Evolutionary conservation across 305 asterid species (phyloP), one percentile per base, ranked within the genome.

Genomic region (Striga hermonthica): DNA sequence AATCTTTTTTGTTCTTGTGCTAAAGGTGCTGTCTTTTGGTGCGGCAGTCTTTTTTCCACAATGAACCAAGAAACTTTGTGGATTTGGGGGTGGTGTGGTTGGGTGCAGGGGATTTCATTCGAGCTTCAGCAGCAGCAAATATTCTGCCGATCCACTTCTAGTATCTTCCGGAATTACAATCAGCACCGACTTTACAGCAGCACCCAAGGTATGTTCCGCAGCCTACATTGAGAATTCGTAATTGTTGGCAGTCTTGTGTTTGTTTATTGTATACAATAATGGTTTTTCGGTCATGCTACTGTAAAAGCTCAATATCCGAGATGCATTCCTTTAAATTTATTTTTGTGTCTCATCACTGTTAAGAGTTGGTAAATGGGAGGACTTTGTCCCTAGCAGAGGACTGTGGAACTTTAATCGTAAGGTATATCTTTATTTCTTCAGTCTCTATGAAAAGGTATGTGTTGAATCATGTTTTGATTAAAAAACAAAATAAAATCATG

Each of bases 1-100:
- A 59, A 11, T 28, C 40, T 6, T 64, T 40, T 61, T 48, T 16
- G 5, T 63, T 66, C 5, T 9, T 5, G n/a, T 9, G n/a, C 31
- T 53, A 36, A 54, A 89, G 96, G 84, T 95, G 95, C 3, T 89
- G 96, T 79, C 88, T 89, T 67, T 71, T 86, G 4, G 90, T 89
- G 15, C 86, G 95, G 4, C 95, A 89, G 28, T 84, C 95, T 0
- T 86, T 84, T 58, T 89, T 86, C 67, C 88, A 81, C 48, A 83
- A 86, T 12, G 79, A 84, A 5, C 77, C 79, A 4, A 67, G 75
- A 36, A 84, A 81, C 14, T 86, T 83, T 5, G 69, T 65, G 41
- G 80, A 78, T 15, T 45, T 89, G 15, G 83, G n/a, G 92, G 95
- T 8, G 96, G 96, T 0, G 90, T 89, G 11, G 58, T 67, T 12